Evolutionary conservation across 176 grass and related monocot genomes (phyloP).

Genomic region (Oryza nivara): DNA sequence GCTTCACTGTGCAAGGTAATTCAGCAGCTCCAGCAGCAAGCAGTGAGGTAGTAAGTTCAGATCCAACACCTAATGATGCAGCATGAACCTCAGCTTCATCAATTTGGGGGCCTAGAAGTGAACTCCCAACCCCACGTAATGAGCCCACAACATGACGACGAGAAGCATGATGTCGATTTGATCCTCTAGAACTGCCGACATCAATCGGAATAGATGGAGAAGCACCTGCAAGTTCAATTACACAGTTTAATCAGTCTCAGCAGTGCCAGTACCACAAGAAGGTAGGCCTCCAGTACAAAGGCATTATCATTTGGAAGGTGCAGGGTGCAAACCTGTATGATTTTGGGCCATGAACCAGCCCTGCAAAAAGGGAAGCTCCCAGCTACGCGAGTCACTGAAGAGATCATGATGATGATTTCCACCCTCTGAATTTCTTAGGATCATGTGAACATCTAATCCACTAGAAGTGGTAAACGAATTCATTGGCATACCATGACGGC

Average conservation of each 20-base stretch:
- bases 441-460: conserved; percentile 75
- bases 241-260: conserved; percentile 19
- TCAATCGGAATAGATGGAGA: conserved; percentile 46
- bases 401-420: conserved; percentile 61
- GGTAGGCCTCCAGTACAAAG: conserved; percentile 40
- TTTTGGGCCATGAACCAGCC: conserved; percentile 92
- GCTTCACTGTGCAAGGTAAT: conserved; percentile 98
- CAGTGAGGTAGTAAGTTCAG: conserved; percentile 70
- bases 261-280: conserved; percentile 24
- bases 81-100: conserved; percentile 72
- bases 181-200: conserved; percentile 51
- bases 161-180: conserved; percentile 47
- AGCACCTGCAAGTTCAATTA: conserved; percentile 50
- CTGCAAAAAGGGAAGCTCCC: conserved; percentile 92
- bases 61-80: conserved; percentile 56
- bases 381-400: conserved; percentile 64
- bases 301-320: conserved; percentile 51
- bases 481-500: conserved; percentile 24
- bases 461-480: conserved; percentile 46
- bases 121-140: conserved; percentile 56
- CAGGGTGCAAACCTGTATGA: conserved; percentile 46
- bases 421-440: conserved; percentile 75
- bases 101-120: conserved; percentile 55
- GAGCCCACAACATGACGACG: conserved; percentile 41
- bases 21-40: conserved; percentile 70